A percentile compares a stretch with the other conserved stretches of the same genome.
phyloP scores from a whole-genome alignment of 2,329 filamentous ascomycete species.

The Chrysoporthe puriensis region DNA sequence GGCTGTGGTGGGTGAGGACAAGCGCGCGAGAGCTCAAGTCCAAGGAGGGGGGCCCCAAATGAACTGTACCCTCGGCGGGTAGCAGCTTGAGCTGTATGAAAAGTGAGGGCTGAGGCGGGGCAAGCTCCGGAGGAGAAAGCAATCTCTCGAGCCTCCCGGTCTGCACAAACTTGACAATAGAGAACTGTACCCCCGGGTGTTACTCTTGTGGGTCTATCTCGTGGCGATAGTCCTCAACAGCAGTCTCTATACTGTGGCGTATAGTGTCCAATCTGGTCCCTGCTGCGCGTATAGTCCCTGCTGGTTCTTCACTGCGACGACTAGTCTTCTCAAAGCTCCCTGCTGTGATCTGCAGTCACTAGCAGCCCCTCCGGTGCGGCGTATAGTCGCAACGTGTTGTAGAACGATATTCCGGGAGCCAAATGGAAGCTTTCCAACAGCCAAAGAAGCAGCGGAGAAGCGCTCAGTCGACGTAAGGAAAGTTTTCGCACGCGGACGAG shows the following conservation, averaged over 20 bases:
- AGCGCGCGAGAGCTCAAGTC: conserved; percentile 9
- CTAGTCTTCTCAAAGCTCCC: conserved; percentile 5
- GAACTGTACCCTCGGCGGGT: background rate
- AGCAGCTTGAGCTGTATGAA: conserved; percentile 11
- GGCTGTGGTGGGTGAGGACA: background rate
- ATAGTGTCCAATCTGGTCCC: background rate
- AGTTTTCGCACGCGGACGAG: conserved; percentile 25
- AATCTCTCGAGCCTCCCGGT: conserved; percentile 4
- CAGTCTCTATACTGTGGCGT: background rate
- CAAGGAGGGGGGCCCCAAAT: background rate
- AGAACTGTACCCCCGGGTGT: conserved; percentile 12
- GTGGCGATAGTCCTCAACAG: background rate
- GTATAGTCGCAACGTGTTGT: conserved; percentile 3
- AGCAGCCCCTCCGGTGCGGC: background rate
- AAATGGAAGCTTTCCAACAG: conserved; percentile 24
- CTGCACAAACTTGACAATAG: conserved; percentile 9
- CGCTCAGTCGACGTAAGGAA: conserved; percentile 27
- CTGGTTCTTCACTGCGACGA: conserved; percentile 1
- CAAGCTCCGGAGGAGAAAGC: conserved; percentile 12
- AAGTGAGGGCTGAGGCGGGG: background rate
- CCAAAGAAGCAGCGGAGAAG: conserved; percentile 22
- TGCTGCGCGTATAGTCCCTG: conserved; percentile 3
- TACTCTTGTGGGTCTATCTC: conserved; percentile 8
- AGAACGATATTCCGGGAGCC: conserved; percentile 8
- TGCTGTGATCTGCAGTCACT: background rate